Conservation (phyloP, 768 basidiomycete species). For the Tylopilus intermedius region DNA sequence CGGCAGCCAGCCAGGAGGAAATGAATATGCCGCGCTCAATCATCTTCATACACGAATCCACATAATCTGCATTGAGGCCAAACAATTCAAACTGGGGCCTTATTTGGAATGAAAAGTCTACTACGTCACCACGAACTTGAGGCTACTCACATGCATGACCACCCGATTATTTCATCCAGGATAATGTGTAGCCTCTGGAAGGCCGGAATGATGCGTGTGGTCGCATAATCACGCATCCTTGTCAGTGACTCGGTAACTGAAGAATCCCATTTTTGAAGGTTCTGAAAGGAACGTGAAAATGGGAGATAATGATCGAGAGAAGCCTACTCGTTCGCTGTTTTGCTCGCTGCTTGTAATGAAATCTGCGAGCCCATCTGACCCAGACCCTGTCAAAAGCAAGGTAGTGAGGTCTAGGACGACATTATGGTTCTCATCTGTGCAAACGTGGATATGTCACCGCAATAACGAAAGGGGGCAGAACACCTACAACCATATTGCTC, state of each 20-base stretch:
- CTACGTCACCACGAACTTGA: conserved; percentile 9
- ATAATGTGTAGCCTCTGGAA: conserved; percentile 73
- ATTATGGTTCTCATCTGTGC: conserved; percentile 53
- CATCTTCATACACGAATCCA: conserved; percentile 50
- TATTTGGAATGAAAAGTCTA: conserved; percentile 11
- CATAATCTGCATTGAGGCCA: conserved; percentile 46
- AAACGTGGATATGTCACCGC: conserved; percentile 11
- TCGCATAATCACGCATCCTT: conserved; percentile 69
- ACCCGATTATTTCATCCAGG: conserved; percentile 73
- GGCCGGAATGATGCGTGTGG: conserved; percentile 66
- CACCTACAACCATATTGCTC: conserved; percentile 65
- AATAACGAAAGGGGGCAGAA: conserved; percentile 8
- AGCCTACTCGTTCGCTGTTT: conserved; percentile 72
- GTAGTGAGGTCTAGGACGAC: conserved; percentile 67
- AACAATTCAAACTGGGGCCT: conserved; percentile 59
- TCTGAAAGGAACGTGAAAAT: conserved; percentile 40
- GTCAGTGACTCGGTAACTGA: conserved; percentile 64
- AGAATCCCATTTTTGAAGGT: conserved; percentile 78
- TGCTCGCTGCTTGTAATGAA: conserved; percentile 74
- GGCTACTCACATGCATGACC: conserved; percentile 61
- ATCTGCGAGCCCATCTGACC: conserved; percentile 67
- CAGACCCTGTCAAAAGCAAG: conserved; percentile 64
- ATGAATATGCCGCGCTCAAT: conserved; percentile 56
- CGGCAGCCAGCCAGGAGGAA: conserved; percentile 62
- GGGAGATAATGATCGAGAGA: conserved; percentile 6